A percentile compares a stretch with the other conserved stretches of the same genome.
Evolutionary conservation across 257 asterid species (phyloP).

Genomic region (Solanum ossicruentum): DNA sequence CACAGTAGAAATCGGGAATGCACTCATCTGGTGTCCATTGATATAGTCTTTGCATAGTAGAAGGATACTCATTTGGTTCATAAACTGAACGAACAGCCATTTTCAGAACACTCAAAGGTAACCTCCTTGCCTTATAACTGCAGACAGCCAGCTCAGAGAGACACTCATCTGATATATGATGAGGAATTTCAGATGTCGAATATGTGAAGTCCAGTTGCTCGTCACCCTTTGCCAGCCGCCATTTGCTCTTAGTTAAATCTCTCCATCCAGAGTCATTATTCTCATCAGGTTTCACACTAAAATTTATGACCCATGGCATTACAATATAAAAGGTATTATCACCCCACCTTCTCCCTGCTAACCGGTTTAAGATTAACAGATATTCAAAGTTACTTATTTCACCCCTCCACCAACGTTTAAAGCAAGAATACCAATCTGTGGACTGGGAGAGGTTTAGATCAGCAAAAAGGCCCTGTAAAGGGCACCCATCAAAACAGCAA

Average conservation of each 20-base stretch:
- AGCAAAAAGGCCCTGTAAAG: constrained; percentile 46
- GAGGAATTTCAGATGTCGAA: constrained; percentile 90
- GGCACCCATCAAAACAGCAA: constrained; percentile 42
- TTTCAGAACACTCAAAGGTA: constrained; percentile 74
- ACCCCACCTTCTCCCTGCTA: constrained; percentile 99
- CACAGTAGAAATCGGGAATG: constrained; percentile 92
- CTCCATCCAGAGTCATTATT: constrained; percentile 68
- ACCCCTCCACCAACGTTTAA: constrained; percentile 84
- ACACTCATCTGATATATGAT: constrained; percentile 96
- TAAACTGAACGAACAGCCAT: constrained; percentile 93
- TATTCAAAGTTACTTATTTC: constrained; percentile 87
- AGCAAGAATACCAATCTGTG: constrained; percentile 58
- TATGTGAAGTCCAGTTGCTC: constrained; percentile 97
- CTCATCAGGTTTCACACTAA: constrained; percentile 68
- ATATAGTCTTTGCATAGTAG: constrained; percentile 89
- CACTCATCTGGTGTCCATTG: constrained; percentile 99
- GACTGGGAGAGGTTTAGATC: constrained; percentile 48
- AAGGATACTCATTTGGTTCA: constrained; percentile 98
- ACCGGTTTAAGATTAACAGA: constrained; percentile 64
- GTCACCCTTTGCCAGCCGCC: constrained; percentile 98
- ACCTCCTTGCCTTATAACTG: constrained; percentile 94
- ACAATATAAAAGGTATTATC: constrained; percentile 75
- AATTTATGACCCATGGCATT: constrained; percentile 96
- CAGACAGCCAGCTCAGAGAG: constrained; percentile 98
- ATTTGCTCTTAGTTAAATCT: constrained; percentile 89